A percentile compares a stretch with the other conserved stretches of the same genome.
phyloP scores from a whole-genome alignment of 2,329 filamentous ascomycete species.

The Botrytis squamosa region DNA sequence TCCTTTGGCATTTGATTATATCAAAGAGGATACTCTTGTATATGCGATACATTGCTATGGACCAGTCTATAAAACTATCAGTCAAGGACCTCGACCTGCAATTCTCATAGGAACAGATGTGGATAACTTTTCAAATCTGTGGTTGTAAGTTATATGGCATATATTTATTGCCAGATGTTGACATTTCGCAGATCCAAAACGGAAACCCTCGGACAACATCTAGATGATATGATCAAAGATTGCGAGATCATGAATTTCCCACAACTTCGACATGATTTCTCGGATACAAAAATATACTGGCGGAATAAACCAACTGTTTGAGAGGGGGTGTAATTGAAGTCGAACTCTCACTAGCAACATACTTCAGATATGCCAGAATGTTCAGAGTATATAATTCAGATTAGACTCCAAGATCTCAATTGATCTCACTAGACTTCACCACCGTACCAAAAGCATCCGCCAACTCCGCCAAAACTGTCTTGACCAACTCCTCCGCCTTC shows the following conservation, averaged over 20 bases:
- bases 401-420: conserved; percentile 3
- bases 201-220: conserved; percentile 20
- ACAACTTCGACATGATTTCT: conserved; percentile 38
- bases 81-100: conserved; percentile 30
- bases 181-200: conserved; percentile 23
- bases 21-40: conserved; percentile 34
- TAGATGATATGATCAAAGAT: conserved; percentile 33
- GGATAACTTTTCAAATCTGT: conserved; percentile 34
- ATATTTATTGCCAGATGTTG: not conserved
- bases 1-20: conserved; percentile 34
- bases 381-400: not conserved
- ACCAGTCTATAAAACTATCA: conserved; percentile 34
- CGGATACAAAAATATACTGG: conserved; percentile 39
- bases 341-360: not conserved
- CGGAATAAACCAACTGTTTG: conserved; percentile 21
- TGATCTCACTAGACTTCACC: conserved; percentile 42
- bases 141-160: conserved; percentile 27
- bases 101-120: conserved; percentile 38
- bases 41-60: conserved; percentile 41
- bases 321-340: not conserved
- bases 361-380: not conserved
- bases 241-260: conserved; percentile 36
- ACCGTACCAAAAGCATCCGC: conserved; percentile 63
- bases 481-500: conserved; percentile 51
- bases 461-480: conserved; percentile 56